Percentiles rank a stretch among this genome's conserved stretches.
Evolutionary conservation across 768 basidiomycete species (phyloP).

Genomic region (Suillus placidus): DNA sequence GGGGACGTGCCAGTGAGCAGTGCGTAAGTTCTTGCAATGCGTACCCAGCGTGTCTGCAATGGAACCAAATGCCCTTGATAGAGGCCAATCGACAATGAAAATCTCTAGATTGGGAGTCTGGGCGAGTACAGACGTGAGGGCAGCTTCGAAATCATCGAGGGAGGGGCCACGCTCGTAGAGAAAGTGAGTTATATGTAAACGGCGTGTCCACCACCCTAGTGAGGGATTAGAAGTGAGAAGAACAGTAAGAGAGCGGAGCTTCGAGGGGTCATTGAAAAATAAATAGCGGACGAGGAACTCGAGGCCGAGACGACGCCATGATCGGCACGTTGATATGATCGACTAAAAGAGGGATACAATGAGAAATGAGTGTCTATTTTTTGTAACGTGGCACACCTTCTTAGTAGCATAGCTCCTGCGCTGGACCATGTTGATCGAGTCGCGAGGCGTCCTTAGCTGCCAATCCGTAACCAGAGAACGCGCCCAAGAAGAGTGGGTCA

Average conservation of each 20-base stretch:
- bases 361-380: background rate
- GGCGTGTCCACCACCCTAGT: constrained; percentile 70
- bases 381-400: constrained; percentile 49
- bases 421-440: constrained; percentile 60
- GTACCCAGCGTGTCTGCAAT: constrained; percentile 66
- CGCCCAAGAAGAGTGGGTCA: constrained; percentile 70
- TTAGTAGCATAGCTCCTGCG: constrained; percentile 64
- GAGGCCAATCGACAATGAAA: constrained; percentile 68
- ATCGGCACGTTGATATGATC: constrained; percentile 67
- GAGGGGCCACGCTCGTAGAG: constrained; percentile 43
- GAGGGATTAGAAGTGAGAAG: constrained; percentile 54
- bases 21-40: constrained; percentile 54
- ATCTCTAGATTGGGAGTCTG: constrained; percentile 76
- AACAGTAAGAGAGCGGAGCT: constrained; percentile 53
- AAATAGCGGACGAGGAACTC: constrained; percentile 72
- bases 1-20: constrained; percentile 63
- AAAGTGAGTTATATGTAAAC: constrained; percentile 70
- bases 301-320: constrained; percentile 61
- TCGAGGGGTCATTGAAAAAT: constrained; percentile 63
- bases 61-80: constrained; percentile 59
- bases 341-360: constrained; percentile 42
- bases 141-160: constrained; percentile 52
- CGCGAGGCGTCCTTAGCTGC: constrained; percentile 60
- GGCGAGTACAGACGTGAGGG: constrained; percentile 58
- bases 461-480: constrained; percentile 50